Evolutionary conservation across 2,329 filamentous ascomycete species (phyloP).

Genomic region (Pyrenophora teres): DNA sequence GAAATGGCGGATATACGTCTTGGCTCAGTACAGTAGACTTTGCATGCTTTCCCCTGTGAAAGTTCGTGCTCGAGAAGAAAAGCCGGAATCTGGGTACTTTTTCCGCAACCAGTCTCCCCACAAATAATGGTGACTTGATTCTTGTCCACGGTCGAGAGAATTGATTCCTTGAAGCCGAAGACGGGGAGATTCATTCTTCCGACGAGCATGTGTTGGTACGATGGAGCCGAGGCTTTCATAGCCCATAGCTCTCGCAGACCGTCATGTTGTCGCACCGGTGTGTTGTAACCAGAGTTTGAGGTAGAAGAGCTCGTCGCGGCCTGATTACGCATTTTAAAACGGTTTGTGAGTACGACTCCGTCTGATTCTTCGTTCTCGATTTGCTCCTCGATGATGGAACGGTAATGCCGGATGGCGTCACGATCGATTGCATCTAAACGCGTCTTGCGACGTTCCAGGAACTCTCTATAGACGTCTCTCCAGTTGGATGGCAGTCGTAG

Average conservation of each 20-base stretch:
- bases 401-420: conserved; percentile 67
- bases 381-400: conserved; percentile 70
- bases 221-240: conserved; percentile 54
- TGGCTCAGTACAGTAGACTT: conserved; percentile 94
- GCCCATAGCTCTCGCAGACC: conserved; percentile 57
- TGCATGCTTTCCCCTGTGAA: conserved; percentile 77
- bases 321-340: conserved; percentile 62
- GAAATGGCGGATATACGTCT: conserved; percentile 96
- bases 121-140: conserved; percentile 92
- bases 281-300: conserved; percentile 39
- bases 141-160: conserved; percentile 74
- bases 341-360: conserved; percentile 71
- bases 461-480: conserved; percentile 84
- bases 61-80: conserved; percentile 92
- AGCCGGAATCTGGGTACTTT: conserved; percentile 95
- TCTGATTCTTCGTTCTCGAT: conserved; percentile 60
- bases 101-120: conserved; percentile 95
- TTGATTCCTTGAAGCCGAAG: conserved; percentile 79
- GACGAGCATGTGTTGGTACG: conserved; percentile 79
- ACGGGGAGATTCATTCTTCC: conserved; percentile 84
- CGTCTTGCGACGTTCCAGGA: conserved; percentile 71
- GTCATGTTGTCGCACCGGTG: conserved; percentile 41
- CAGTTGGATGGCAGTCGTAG: conserved; percentile 77
- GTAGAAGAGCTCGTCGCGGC: conserved; percentile 30
- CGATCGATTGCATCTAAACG: conserved; percentile 74